Base-by-base conservation (phyloP, 23 red algal genomes). In the Gracilaria caudata region DNA sequence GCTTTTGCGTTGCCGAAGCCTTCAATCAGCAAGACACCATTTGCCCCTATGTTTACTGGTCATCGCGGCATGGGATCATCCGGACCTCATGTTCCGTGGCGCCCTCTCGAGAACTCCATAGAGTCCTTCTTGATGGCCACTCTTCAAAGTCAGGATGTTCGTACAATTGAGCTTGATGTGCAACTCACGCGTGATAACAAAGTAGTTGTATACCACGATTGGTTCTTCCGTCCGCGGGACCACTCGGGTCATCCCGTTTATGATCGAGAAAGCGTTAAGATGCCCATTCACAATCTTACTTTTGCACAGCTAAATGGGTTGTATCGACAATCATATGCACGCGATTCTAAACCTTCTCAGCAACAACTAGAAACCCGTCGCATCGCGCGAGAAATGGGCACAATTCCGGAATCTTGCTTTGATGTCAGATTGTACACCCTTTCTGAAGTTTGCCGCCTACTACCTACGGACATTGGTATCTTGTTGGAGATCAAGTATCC, bases 401-500 rank as follows among this genome's bases (percentile, higher is more conserved):
- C 47, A 51, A 38, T 78, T 75, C 65, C 78, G 7, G 77, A 75
- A 7, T 81, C 49, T 1, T 70, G 64, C 30, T 79, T 95, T 45
- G 72, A 59, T 16, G 81, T 92, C 34, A 46, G 47, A 3, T 26
- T 92, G 13, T 70, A 80, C 19, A 89, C 86, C 7, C 74, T 98
- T 56, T 44, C 73, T 44, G 65, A 86, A 23, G 80, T 94, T 0
- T 83, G 77, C 45, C 41, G 68, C 17, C 23, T 87, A 80, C 53
- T 98, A 33, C 95, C 95, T 2, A 49, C 56, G 4, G 80, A 92
- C 51, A 88, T 98, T 35, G 87, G 88, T 34, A 64, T 98, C 23
- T 77, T 98, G 23, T 54, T 98, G 34, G 96, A 98, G 53, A 49
- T 98, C 60, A 98, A 98, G 60, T 95, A 94, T 47, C 96, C 96